Percentiles rank a stretch among this genome's conserved stretches.
phyloP scores from a whole-genome alignment of 2,329 filamentous ascomycete species.

The Cladosporium phlei region DNA sequence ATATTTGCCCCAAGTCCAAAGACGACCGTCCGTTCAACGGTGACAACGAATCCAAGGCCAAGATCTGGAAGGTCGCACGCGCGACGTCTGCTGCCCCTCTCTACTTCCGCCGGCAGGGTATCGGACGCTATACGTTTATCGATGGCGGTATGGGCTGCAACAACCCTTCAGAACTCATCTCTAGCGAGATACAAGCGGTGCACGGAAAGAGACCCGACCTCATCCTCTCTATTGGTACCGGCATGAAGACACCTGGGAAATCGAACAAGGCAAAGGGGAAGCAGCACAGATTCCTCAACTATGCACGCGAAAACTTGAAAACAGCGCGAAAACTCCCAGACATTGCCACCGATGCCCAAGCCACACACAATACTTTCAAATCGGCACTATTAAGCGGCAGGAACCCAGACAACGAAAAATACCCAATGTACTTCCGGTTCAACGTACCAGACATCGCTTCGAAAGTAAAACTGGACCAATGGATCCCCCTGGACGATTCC shows the following conservation, averaged over 20 bases:
- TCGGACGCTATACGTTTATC: not conserved
- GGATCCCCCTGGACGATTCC: not conserved
- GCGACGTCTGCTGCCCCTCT: conserved; percentile 15
- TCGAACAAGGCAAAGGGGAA: not conserved
- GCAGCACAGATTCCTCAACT: not conserved
- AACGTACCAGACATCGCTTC: not conserved
- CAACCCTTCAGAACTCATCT: conserved; percentile 6
- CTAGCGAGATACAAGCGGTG: not conserved
- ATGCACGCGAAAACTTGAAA: not conserved
- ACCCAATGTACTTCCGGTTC: not conserved
- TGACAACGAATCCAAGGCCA: not conserved
- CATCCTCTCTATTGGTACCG: not conserved
- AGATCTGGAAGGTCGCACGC: conserved; percentile 15
- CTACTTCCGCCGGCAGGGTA: conserved; percentile 9
- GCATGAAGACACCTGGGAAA: not conserved
- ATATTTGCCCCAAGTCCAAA: not conserved
- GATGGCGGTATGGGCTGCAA: conserved; percentile 15
- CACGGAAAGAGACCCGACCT: not conserved
- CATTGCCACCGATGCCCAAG: not conserved
- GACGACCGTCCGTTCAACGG: not conserved
- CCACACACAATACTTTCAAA: not conserved
- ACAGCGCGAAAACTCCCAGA: not conserved
- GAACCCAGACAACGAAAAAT: no score
- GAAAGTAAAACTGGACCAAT: not conserved
- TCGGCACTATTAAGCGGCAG: no score